Conservation (phyloP, 192 early-diverging fungal genomes). For the Paraglomus brasilianum region DNA sequence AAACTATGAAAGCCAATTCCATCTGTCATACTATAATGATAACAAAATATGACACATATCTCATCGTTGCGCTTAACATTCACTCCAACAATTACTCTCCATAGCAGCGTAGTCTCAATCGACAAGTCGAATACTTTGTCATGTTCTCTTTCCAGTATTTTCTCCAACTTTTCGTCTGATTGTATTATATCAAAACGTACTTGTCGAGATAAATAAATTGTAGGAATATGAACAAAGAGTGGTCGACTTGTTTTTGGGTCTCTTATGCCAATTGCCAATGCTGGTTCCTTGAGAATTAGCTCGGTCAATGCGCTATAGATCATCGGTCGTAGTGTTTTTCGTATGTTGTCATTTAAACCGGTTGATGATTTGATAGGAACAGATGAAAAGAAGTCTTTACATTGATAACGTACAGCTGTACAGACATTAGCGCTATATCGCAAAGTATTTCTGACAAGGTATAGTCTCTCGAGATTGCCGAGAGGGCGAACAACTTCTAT, state of each 20-base stretch:
- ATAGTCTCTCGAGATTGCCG: conserved; percentile 1
- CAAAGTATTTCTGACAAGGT: background rate
- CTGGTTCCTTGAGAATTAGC: background rate
- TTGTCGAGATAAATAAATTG: background rate
- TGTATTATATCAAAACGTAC: background rate
- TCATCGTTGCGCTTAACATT: background rate
- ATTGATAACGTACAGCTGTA: background rate
- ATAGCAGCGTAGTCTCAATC: conserved; percentile 4
- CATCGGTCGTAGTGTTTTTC: background rate
- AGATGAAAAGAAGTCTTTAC: conserved; percentile 1
- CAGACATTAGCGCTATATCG: background rate
- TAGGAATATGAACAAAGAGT: background rate
- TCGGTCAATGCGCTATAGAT: background rate
- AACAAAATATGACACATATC: conserved; percentile 3
- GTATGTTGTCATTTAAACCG: background rate
- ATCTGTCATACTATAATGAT: conserved; percentile 1
- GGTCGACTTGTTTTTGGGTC: background rate
- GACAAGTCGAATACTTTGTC: background rate
- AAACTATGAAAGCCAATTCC: background rate
- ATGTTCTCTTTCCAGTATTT: conserved; percentile 1
- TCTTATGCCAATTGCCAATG: background rate
- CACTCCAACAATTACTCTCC: conserved; percentile 2
- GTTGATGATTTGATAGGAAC: background rate
- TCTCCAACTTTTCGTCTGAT: background rate
- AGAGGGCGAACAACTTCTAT: conserved; percentile 9